Conservation (phyloP, 2,329 filamentous ascomycete genomes). For the Phaeoacremonium minimum region DNA sequence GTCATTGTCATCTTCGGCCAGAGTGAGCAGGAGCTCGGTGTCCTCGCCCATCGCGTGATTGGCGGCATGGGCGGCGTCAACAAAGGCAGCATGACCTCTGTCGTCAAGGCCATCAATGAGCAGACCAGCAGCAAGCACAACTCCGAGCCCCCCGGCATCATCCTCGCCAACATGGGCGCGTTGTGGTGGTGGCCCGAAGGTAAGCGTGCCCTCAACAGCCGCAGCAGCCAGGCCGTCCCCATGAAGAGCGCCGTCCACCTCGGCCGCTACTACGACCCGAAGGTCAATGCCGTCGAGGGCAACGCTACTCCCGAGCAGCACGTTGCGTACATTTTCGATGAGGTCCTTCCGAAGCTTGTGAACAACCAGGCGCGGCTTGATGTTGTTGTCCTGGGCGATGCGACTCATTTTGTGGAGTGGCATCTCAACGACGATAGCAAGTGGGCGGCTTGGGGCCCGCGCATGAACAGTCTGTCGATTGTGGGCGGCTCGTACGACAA, state of each 20-base stretch:
- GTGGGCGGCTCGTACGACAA: constrained; percentile 40
- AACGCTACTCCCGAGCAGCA: constrained; percentile 59
- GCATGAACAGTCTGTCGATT: constrained; percentile 43
- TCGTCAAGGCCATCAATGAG: constrained; percentile 45
- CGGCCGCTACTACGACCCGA: constrained; percentile 43
- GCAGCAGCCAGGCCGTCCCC: constrained; percentile 54
- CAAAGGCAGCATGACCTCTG: constrained; percentile 64
- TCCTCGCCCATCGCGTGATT: constrained; percentile 67
- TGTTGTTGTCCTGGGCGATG: constrained; percentile 67
- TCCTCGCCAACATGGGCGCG: constrained; percentile 77
- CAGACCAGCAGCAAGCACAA: constrained; percentile 28
- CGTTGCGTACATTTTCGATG: constrained; percentile 61
- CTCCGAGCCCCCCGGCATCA: constrained; percentile 47
- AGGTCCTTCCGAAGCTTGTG: constrained; percentile 50
- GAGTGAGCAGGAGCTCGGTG: constrained; percentile 64
- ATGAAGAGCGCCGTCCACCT: constrained; percentile 59
- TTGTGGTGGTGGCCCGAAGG: constrained; percentile 69
- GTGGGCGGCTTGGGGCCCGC: constrained; percentile 39
- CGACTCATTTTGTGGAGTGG: constrained; percentile 50
- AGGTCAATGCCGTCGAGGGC: constrained; percentile 57
- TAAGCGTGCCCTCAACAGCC: constrained; percentile 53
- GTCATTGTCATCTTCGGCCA: constrained; percentile 75
- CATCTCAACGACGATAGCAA: constrained; percentile 54
- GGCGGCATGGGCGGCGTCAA: constrained; percentile 62
- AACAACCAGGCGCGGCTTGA: constrained; percentile 53